These are phyloP conservation scores for Backusella mclennaniae DNA, from an alignment of 192 early-diverging fungal species.

Conservation along the genomic window DNA sequence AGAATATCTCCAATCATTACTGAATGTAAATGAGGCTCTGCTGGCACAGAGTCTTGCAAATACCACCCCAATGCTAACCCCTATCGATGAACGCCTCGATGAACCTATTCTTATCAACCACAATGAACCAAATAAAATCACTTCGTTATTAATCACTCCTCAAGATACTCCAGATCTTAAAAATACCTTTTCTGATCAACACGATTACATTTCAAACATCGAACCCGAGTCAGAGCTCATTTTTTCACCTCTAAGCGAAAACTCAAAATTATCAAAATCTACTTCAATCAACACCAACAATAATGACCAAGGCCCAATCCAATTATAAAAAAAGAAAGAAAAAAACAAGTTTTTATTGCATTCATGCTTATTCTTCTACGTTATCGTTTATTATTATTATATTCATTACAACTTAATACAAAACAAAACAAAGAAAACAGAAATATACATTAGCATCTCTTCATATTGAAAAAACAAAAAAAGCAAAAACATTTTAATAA, in stretches of 20 bases:
- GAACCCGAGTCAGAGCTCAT: background rate
- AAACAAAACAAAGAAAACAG: background rate
- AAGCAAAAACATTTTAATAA: background rate
- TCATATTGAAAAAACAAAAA: too few relatives aligned
- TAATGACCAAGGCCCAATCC: background rate
- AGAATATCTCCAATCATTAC: conserved; percentile 25
- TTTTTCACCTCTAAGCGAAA: background rate
- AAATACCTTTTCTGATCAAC: background rate
- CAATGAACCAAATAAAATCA: background rate
- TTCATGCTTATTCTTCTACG: background rate
- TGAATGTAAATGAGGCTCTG: conserved; percentile 27
- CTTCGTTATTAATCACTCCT: background rate
- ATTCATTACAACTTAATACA: background rate
- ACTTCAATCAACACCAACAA: background rate
- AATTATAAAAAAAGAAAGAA: background rate
- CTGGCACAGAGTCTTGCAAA: conserved; percentile 26
- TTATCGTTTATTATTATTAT: background rate
- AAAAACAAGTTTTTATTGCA: background rate
- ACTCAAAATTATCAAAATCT: background rate
- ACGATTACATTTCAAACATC: background rate
- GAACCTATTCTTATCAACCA: background rate
- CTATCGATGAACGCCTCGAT: background rate
- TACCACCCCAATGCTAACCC: background rate
- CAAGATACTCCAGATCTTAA: background rate
- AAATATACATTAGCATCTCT: background rate